Evolutionary conservation across 345 rosid species (phyloP), one percentile per base, ranked within the genome.

Genomic region (Eucalyptus curtisii): DNA sequence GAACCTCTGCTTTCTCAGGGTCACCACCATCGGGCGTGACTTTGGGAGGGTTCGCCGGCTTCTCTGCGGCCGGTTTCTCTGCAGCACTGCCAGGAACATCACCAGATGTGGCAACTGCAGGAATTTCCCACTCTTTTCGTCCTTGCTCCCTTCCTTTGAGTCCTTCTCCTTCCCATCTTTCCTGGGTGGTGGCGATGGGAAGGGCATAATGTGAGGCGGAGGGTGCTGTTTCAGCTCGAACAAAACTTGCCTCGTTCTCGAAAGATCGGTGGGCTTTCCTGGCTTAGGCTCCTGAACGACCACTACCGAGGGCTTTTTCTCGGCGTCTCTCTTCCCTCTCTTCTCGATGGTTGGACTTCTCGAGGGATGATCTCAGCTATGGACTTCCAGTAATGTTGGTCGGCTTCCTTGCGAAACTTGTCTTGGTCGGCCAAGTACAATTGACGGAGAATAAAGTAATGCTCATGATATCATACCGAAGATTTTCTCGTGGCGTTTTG

Each of bases 251-350:
- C 98, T 94, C 98, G 94, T 95, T 90, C 99, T 94, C 31, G 95
- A 86, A 25, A 95, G 95, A 89, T 97, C 97, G 48, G 97, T 92
- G 5, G 96, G 99, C 89, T 97, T 97, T 88, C 98, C 99, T 16
- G 98, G 99, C 88, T 97, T 96, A 45, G 98, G 98, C 71, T 97
- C 99, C 86, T 95, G 97, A 90, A 96, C 90, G 68, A 98, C 94
- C 22, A 30, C 37, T 61, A 97, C 89, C 3, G 95, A 94, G 68
- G 99, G 95, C 88, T 95, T 95, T 94, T 92, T 95, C 71, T 96
- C 96, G 1, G 96, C 91, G 76, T 98, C 98, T 88, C 91, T 95
- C 89, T 91, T 95, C 48, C 96, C 96, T 93, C n/a, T n/a, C n/a
- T n/a, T 98, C 93, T 97, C 98, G 16, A 97, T 95, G 84, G 93